Percentiles rank a stretch among this genome's conserved stretches.
Conservation (phyloP, 192 early-diverging fungal genomes). For the Backusella tuberculispora region DNA sequence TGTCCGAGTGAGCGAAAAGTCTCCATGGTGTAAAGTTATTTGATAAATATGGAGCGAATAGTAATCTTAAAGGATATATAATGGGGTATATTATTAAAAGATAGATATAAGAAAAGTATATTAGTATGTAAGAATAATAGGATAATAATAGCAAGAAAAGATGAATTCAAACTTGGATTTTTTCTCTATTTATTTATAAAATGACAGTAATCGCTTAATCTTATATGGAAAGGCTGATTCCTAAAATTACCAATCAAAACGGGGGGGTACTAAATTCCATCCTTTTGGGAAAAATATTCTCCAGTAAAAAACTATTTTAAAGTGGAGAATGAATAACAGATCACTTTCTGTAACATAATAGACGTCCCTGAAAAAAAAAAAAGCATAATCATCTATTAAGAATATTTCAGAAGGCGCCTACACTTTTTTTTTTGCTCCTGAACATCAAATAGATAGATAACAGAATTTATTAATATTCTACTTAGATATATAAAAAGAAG, state of each 20-base stretch:
- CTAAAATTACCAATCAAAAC: not conserved
- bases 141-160: not conserved
- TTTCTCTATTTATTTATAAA: not conserved
- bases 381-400: not conserved
- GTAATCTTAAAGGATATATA: not conserved
- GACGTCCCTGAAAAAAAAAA: not conserved
- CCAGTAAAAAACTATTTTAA: constrained; percentile 1
- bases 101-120: not conserved
- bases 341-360: not conserved
- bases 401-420: not conserved
- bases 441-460: not conserved
- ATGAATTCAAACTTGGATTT: not conserved
- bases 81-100: not conserved
- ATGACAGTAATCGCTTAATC: constrained; percentile 5
- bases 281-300: not conserved
- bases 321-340: not conserved
- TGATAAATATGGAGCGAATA: not conserved
- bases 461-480: not conserved
- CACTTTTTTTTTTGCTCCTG: not conserved
- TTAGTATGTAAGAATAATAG: not conserved
- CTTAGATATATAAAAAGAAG: not conserved
- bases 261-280: not conserved
- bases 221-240: not conserved
- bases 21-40: not conserved
- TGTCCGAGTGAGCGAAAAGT: constrained; percentile 1